A percentile compares a stretch with the other conserved stretches of the same genome.
Conservation (phyloP, 805 yeast genomes). For the Teunomyces kruisii region DNA sequence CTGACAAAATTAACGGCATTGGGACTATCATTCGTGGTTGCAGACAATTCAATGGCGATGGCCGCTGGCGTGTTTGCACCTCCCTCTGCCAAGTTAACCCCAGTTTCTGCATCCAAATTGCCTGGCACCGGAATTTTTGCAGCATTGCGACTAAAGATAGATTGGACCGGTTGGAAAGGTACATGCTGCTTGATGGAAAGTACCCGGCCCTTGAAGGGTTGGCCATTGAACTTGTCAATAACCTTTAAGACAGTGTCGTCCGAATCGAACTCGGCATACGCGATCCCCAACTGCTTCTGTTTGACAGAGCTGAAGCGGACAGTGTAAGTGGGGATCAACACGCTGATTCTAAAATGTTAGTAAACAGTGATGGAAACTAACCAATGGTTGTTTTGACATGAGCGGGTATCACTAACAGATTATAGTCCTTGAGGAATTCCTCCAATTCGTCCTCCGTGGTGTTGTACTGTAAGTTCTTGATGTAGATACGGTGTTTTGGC, state of each 20-base stretch:
- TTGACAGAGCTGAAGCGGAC: constrained; percentile 44
- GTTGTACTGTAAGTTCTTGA: constrained; percentile 53
- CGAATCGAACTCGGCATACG: constrained; percentile 36
- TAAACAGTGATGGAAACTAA: neutral
- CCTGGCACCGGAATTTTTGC: constrained; percentile 3
- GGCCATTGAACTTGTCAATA: constrained; percentile 25
- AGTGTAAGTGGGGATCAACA: constrained; percentile 56
- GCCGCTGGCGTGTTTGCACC: too few species aligned
- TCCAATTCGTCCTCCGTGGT: constrained; percentile 55
- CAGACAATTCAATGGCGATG: too few species aligned
- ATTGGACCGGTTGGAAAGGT: constrained; percentile 12
- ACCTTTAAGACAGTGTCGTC: constrained; percentile 29
- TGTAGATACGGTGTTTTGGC: constrained; percentile 41
- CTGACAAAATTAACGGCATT: neutral
- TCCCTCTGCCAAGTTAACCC: too few species aligned
- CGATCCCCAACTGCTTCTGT: constrained; percentile 56
- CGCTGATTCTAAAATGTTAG: constrained; percentile 23
- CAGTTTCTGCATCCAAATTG: neutral
- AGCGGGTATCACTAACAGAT: constrained; percentile 41
- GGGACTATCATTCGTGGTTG: neutral
- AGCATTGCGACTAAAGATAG: constrained; percentile 5
- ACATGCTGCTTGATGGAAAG: constrained; percentile 41
- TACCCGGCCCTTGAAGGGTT: constrained; percentile 33
- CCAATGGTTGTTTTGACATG: neutral
- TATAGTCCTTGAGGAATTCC: constrained; percentile 42